phyloP scores from a whole-genome alignment of 2,329 filamentous ascomycete species.

The Fusarium fujikuroi region DNA sequence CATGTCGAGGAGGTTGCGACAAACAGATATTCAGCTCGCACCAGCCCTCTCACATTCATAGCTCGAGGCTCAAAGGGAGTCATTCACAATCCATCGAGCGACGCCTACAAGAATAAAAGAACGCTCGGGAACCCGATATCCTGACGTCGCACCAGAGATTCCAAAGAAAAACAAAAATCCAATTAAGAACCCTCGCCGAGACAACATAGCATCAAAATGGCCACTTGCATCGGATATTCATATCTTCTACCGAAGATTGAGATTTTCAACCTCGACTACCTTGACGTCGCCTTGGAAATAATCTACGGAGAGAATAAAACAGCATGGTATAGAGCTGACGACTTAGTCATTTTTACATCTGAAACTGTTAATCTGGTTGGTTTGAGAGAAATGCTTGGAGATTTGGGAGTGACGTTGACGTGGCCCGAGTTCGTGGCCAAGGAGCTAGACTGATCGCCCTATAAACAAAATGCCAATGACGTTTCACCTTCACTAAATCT shows the following conservation, averaged over 20 bases:
- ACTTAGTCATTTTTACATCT: accelerated
- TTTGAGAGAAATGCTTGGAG: neutral
- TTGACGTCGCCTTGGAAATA: neutral
- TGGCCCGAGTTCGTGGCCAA: too few species aligned
- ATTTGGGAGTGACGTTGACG: neutral
- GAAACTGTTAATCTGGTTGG: accelerated
- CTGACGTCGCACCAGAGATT: too few species aligned
- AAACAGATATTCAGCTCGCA: neutral
- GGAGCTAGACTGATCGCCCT: too few species aligned
- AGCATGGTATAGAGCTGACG: accelerated
- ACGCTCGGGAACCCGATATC: too few species aligned
- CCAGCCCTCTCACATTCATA: neutral
- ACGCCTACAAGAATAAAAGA: neutral
- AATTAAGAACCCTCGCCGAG: too few species aligned
- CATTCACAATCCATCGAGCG: neutral
- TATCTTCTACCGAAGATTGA: neutral
- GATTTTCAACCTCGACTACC: accelerated
- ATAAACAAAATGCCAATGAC: too few species aligned
- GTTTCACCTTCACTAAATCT: neutral
- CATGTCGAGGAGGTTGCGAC: neutral
- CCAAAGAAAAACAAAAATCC: too few species aligned
- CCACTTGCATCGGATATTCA: neutral
- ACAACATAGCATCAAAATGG: neutral
- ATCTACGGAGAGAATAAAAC: neutral
- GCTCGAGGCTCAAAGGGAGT: accelerated